Evolutionary conservation across 2,329 filamentous ascomycete species (phyloP).

Genomic region (Aspergillus piperis): DNA sequence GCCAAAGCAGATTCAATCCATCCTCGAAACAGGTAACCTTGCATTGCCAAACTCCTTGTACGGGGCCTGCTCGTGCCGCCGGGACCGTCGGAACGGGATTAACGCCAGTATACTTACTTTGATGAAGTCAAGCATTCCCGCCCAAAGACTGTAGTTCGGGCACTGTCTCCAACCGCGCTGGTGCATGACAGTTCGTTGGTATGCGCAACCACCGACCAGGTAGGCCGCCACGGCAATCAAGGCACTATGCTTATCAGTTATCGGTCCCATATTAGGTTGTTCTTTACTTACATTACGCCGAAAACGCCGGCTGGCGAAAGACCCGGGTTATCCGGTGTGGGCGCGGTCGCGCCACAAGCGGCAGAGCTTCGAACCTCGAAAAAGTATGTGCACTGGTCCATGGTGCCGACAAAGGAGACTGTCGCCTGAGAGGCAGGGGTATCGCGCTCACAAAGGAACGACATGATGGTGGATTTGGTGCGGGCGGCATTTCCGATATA

Average conservation of each 20-base stretch:
- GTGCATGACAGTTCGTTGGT: constrained; percentile 91
- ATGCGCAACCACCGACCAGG: constrained; percentile 87
- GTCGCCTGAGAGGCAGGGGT: constrained; percentile 67
- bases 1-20: constrained; percentile 37
- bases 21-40: constrained; percentile 34
- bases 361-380: constrained; percentile 88
- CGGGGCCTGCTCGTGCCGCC: constrained; percentile 22
- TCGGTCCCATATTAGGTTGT: not conserved
- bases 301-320: constrained; percentile 77
- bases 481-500: constrained; percentile 29
- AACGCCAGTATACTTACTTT: constrained; percentile 63
- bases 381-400: constrained; percentile 91
- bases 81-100: constrained; percentile 35
- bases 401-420: constrained; percentile 82
- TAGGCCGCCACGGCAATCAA: constrained; percentile 80
- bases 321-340: constrained; percentile 53
- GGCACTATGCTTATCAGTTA: constrained; percentile 35
- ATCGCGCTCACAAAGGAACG: constrained; percentile 89
- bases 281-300: constrained; percentile 70
- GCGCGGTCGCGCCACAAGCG: constrained; percentile 73
- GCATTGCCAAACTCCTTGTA: constrained; percentile 25
- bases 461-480: constrained; percentile 79
- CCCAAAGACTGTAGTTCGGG: constrained; percentile 93
- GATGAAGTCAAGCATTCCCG: constrained; percentile 79
- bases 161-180: constrained; percentile 93